Evolutionary conservation across 768 basidiomycete species (phyloP), one percentile per base, ranked within the genome.

Genomic region (Fomitopsis pulvina): DNA sequence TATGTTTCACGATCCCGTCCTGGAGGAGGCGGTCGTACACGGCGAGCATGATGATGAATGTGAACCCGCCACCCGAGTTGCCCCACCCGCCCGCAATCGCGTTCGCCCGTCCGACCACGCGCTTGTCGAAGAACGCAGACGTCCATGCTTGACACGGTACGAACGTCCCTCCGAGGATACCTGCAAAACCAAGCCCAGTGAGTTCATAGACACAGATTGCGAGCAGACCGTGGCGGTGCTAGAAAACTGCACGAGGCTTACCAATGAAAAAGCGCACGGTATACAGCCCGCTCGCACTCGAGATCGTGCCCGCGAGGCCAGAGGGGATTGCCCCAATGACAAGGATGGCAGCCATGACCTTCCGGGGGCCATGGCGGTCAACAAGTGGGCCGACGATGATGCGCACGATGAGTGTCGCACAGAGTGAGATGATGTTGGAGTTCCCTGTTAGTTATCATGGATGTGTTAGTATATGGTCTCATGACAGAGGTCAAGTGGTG

Each of bases 61-160:
- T 81, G 25, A 74, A 71, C 14, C 78, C 78, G 3, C 75, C 68
- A 18, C 62, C 67, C 28, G 59, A 48, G 55, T 73, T 68, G 41
- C 80, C 80, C 77, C 77, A 81, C 0, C 80, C 80, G 6, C 67
- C 80, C 4, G 73, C 75, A 1, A 83, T 58, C 0, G 77, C 79
- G 56, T 80, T 81, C 0, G 79, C 76, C 0, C 62, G 63, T 3
- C 74, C 74, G 16, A 75, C 74, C 28, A 70, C 59, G 41, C 63
- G 62, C 40, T 74, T 80, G 60, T 81, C 78, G 60, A 78, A 83
- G 63, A 83, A 81, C 2, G 64, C 66, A 0, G 81, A 79, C 8
- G 80, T 79, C 78, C 81, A 80, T 2, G 75, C 74, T 47, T 80
- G 75, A 52, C 79, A 80, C 3, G 80, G 72, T 1, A 83, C 78